phyloP scores from a whole-genome alignment of 1,284 basidiomycete species.

The Wallemia mellicola region DNA sequence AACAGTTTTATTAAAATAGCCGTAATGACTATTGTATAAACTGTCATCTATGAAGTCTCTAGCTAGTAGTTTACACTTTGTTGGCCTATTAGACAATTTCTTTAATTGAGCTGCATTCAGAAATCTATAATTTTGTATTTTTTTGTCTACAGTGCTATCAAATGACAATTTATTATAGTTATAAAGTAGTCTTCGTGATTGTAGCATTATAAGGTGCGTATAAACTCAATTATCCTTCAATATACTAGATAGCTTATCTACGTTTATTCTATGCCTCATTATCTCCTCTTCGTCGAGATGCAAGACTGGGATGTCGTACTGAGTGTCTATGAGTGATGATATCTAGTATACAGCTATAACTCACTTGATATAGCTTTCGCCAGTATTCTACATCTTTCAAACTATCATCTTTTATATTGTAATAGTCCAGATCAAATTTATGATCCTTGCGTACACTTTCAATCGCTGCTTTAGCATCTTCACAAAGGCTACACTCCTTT shows the following conservation, averaged over 20 bases:
- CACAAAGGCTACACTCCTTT: neutral
- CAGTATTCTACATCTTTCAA: neutral
- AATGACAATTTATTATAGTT: neutral
- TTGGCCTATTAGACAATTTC: conserved; percentile 28
- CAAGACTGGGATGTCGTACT: neutral
- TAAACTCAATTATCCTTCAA: neutral
- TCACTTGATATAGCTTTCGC: neutral
- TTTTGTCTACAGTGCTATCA: neutral
- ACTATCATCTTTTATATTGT: neutral
- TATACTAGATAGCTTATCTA: neutral
- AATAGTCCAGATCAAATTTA: neutral
- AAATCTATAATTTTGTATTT: conserved; percentile 23
- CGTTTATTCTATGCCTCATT: neutral
- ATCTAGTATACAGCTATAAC: neutral
- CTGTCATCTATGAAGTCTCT: conserved; percentile 93
- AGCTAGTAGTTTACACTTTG: conserved; percentile 65
- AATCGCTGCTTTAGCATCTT: neutral
- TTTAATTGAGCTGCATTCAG: conserved; percentile 29
- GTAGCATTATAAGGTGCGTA: neutral
- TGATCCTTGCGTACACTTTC: neutral
- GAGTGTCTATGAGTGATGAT: no score
- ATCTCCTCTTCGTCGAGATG: neutral
- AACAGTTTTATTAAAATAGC: conserved; percentile 79
- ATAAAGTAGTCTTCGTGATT: neutral
- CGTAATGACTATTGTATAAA: conserved; percentile 87